Evolutionary conservation across 1,284 basidiomycete genomes (phyloP).

Genomic region (Marasmius tenuissimus): DNA sequence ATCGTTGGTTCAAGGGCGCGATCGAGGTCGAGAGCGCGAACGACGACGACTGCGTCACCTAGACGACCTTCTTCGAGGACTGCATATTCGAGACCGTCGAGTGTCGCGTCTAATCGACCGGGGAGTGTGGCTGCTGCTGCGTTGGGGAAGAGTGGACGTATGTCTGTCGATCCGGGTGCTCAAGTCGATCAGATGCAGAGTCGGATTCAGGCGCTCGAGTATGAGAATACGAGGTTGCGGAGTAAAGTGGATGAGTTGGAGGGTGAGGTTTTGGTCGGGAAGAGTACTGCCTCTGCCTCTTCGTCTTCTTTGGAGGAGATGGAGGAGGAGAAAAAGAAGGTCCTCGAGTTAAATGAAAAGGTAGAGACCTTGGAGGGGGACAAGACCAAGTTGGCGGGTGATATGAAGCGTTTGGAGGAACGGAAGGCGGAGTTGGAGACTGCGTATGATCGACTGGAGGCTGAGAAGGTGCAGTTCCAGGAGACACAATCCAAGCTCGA

Average conservation of each 20-base stretch:
- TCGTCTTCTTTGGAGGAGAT: neutral
- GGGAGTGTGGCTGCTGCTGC: neutral
- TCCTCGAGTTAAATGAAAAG: conserved; percentile 18
- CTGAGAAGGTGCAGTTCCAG: conserved; percentile 18
- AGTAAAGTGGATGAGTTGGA: conserved; percentile 3
- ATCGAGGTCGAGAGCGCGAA: conserved; percentile 4
- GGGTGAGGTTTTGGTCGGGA: neutral
- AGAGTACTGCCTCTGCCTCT: neutral
- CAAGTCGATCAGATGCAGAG: conserved; percentile 46
- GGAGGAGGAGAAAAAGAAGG: conserved; percentile 18
- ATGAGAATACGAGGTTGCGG: conserved; percentile 51
- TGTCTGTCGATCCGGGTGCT: conserved; percentile 10
- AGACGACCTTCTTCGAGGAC: neutral
- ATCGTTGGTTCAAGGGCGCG: conserved; percentile 1
- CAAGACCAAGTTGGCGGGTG: conserved; percentile 48
- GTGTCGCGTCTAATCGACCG: conserved; percentile 11
- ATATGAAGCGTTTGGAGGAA: conserved; percentile 48
- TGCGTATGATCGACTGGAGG: conserved; percentile 35
- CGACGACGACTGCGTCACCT: conserved; percentile 5
- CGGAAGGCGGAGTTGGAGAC: conserved; percentile 46
- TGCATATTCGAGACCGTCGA: conserved; percentile 24
- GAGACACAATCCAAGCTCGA: conserved; percentile 7
- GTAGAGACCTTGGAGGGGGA: conserved; percentile 40
- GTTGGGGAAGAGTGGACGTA: neutral
- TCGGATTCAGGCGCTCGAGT: conserved; percentile 54